These are phyloP conservation scores for Vitis rotundifolia DNA, from an alignment of 164 flowering plant genomes.

Conservation along the genomic window DNA sequence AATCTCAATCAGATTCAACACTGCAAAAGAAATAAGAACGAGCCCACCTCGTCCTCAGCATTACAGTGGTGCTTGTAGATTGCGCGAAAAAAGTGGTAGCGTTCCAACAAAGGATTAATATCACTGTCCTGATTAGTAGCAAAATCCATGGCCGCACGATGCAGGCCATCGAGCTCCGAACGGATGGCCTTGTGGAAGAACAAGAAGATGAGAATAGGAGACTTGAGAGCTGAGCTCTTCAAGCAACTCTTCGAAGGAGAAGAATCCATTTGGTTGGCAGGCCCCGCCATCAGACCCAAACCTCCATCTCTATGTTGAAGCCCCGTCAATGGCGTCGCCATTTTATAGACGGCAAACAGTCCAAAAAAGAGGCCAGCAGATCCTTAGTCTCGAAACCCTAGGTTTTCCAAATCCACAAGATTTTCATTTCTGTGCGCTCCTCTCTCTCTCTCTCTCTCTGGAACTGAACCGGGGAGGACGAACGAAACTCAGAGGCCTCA, in stretches of 20 bases:
- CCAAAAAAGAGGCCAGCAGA: constrained; percentile 1
- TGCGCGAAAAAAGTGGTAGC: constrained; percentile 60
- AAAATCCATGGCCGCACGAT: constrained; percentile 61
- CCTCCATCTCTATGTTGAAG: constrained; percentile 43
- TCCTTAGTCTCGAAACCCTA: constrained; percentile 20
- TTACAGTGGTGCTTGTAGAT: constrained; percentile 86
- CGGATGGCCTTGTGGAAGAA: constrained; percentile 88
- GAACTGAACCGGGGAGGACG: not conserved
- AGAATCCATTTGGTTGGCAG: constrained; percentile 42
- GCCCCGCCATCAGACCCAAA: constrained; percentile 47
- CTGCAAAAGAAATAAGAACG: not conserved
- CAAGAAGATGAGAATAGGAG: constrained; percentile 81
- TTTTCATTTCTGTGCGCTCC: not conserved
- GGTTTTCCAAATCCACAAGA: constrained; percentile 1
- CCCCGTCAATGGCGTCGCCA: constrained; percentile 77
- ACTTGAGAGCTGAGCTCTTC: constrained; percentile 37
- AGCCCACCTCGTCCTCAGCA: constrained; percentile 88
- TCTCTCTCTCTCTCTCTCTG: not conserved
- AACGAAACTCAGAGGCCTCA: not conserved
- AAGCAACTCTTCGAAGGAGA: constrained; percentile 25
- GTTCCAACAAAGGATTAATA: constrained; percentile 49
- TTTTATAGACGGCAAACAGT: constrained; percentile 7
- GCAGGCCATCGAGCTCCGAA: constrained; percentile 78
- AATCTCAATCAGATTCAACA: not conserved
- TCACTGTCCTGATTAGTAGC: constrained; percentile 43